phyloP scores from a whole-genome alignment of 2,329 filamentous ascomycete species.

The Didymosphaeria variabile region DNA sequence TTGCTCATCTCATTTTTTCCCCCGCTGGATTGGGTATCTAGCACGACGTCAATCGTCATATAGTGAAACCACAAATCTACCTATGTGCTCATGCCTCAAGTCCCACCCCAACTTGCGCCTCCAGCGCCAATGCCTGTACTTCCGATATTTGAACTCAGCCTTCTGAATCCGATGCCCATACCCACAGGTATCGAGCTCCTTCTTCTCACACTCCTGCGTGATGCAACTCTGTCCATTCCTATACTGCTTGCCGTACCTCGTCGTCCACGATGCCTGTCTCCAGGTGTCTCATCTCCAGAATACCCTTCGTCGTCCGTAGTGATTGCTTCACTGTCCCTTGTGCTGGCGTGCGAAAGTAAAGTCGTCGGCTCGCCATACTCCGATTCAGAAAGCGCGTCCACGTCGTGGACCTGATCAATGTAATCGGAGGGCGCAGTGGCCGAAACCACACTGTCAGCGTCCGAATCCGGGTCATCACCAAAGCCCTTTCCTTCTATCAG shows the following conservation, averaged over 20 bases:
- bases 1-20: neutral
- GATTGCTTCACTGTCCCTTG: conserved; percentile 36
- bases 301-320: conserved; percentile 36
- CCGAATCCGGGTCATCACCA: conserved; percentile 49
- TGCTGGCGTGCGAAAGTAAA: conserved; percentile 46
- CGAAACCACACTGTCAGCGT: conserved; percentile 42
- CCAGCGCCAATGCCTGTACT: conserved; percentile 46
- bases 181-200: conserved; percentile 56
- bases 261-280: conserved; percentile 11
- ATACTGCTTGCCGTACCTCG: conserved; percentile 28
- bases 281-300: conserved; percentile 15
- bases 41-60: neutral
- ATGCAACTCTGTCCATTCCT: conserved; percentile 32
- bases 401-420: conserved; percentile 6
- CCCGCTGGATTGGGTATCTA: neutral
- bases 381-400: conserved; percentile 43
- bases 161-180: conserved; percentile 55
- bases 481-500: conserved; percentile 78
- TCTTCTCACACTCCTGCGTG: conserved; percentile 46
- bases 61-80: neutral
- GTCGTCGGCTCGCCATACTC: conserved; percentile 51
- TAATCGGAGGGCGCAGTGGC: conserved; percentile 17
- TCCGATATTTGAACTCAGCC: conserved; percentile 58
- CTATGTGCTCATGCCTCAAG: conserved; percentile 7
- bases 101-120: conserved; percentile 47